phyloP scores from a whole-genome alignment of 2,329 filamentous ascomycete genomes.

The Penicillium sp. region DNA sequence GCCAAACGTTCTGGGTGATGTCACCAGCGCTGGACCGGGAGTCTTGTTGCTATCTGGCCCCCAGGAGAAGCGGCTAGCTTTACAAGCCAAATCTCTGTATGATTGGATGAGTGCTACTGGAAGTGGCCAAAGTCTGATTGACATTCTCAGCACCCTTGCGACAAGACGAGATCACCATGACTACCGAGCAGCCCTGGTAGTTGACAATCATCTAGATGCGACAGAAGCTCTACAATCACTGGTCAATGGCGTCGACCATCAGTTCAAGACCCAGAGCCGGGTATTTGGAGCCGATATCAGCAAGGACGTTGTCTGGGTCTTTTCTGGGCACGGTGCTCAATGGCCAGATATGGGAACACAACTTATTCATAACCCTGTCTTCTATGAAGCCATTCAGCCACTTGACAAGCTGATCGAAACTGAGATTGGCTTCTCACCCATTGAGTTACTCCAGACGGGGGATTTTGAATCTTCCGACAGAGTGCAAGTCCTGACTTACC shows the following conservation, averaged over 20 bases:
- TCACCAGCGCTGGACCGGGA: no score
- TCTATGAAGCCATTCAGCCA: not conserved
- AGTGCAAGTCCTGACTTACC: not conserved
- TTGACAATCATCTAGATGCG: not conserved
- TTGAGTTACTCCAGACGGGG: not conserved
- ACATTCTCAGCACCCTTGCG: not conserved
- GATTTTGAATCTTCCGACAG: not conserved
- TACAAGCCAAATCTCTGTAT: not conserved
- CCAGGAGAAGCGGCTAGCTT: not conserved
- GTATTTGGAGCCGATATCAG: not conserved
- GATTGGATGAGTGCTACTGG: not conserved
- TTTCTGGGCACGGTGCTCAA: not conserved
- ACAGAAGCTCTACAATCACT: not conserved
- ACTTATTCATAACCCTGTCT: not conserved
- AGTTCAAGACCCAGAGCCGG: not conserved
- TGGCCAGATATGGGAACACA: not conserved
- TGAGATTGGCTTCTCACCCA: not conserved
- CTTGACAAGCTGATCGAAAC: not conserved
- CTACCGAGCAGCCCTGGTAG: not conserved
- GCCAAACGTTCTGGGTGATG: no score
- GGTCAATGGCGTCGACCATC: not conserved
- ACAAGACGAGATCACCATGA: not conserved
- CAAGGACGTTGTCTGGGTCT: not conserved
- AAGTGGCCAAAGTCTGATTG: not conserved
- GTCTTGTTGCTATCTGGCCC: not conserved